Conservation (phyloP, 2,329 filamentous ascomycete genomes). For the Nothopassalora personata region DNA sequence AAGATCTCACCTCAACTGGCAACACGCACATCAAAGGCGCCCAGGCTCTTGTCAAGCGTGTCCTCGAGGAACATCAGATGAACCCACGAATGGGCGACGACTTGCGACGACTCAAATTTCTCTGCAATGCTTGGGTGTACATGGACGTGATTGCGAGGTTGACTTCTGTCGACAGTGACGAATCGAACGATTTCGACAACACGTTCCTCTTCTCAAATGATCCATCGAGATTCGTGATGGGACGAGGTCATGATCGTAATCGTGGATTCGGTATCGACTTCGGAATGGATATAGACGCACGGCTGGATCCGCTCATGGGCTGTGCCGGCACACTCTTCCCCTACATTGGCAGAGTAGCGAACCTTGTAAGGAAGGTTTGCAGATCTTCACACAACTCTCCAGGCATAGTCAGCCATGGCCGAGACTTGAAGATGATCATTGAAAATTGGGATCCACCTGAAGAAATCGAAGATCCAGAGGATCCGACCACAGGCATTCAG, state of each 20-base stretch:
- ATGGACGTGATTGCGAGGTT: constrained; percentile 67
- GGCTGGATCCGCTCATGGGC: constrained; percentile 67
- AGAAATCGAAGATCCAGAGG: constrained; percentile 56
- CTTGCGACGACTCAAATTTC: constrained; percentile 55
- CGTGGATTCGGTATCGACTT: constrained; percentile 36
- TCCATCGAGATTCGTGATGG: constrained; percentile 21
- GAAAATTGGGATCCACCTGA: constrained; percentile 58
- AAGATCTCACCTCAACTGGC: constrained; percentile 62
- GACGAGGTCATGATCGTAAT: constrained; percentile 15
- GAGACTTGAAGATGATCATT: constrained; percentile 56
- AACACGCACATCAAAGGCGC: constrained; percentile 65
- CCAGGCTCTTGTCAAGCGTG: constrained; percentile 57
- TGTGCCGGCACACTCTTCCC: constrained; percentile 64
- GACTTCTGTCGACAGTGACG: constrained; percentile 57
- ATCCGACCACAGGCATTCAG: constrained; percentile 56
- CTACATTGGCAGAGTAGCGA: constrained; percentile 60
- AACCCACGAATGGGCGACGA: constrained; percentile 42
- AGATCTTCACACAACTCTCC: constrained; percentile 54
- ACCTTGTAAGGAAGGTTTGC: constrained; percentile 58
- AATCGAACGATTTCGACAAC: constrained; percentile 50
- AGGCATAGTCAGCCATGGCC: constrained; percentile 56
- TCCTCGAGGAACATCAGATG: constrained; percentile 46
- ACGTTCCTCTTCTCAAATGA: constrained; percentile 37
- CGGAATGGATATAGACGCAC: constrained; percentile 40
- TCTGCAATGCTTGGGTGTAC: constrained; percentile 68